Evolutionary conservation across 139 green algal genomes (phyloP), one percentile per base, ranked within the genome.

Genomic region (Nannochloris sp.): DNA sequence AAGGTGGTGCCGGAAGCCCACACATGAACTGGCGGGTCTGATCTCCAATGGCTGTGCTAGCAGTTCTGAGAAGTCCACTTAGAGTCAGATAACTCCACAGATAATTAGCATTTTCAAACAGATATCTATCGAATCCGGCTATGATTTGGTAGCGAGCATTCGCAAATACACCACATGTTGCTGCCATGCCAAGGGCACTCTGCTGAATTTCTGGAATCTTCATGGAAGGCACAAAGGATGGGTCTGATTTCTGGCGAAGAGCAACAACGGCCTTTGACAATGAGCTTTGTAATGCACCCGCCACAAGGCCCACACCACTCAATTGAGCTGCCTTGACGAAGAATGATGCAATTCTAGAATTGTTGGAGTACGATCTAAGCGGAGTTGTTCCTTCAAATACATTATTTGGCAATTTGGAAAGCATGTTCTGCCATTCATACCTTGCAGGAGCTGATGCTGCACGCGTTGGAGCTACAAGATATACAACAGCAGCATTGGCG

Each of bases 81-180:
- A 57, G 27, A 1, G 70, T 76, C 61, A 93, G 50, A 74, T 94
- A 94, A 16, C 70, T 81, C 78, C 78, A 88, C 54, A 95, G 62
- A 73, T 75, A 83, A 60, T 78, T 86, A 63, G 67, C 78, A 68
- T 87, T 85, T 34, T 85, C 81, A 62, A 91, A 90, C 62, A 97
- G 73, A 72, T 83, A 89, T 31, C 86, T 79, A 73, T 98, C 92
- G 23, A 95, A 72, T 29, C 92, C 92, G 12, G 83, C 86, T 7
- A 98, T 61, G 36, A 91, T 63, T 79, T 98, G 92, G 75, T 96
- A 97, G 8, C 92, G 70, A 37, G 79, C 53, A 74, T 98, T 97
- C 37, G 79, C 78, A 61, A 85, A 87, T 10, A 96, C 44, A 18
- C 87, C 89, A 67, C 88, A 78, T 60, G 85, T 90, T 1, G 83